Evolutionary conservation across 139 green algal genomes (phyloP).

Genomic region (Zygnema circumcarinatum): DNA sequence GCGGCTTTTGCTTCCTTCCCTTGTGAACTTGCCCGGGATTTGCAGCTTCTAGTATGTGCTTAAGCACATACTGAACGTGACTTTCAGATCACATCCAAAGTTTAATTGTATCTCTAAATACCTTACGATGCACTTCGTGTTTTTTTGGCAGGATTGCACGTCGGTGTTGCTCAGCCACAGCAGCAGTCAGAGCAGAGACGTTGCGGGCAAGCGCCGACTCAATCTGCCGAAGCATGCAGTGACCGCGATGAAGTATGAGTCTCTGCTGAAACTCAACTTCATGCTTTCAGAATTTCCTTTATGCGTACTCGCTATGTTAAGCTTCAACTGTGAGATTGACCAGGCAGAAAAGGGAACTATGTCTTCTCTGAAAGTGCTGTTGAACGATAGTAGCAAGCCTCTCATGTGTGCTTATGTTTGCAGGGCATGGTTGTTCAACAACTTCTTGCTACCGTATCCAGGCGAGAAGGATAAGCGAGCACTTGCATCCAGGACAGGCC

Average conservation of each 20-base stretch:
- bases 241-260: conserved; percentile 5
- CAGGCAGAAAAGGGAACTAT: not conserved
- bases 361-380: not conserved
- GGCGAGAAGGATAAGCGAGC: conserved; percentile 63
- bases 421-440: conserved; percentile 66
- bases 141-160: not conserved
- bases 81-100: too few species aligned
- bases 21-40: too few species aligned
- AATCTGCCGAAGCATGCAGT: conserved; percentile 34
- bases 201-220: not conserved
- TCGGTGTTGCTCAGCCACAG: not conserved
- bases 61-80: too few species aligned
- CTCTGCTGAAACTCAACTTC: not conserved
- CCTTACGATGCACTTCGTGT: too few species aligned
- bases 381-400: too few species aligned
- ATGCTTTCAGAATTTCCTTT: not conserved
- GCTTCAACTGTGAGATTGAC: not conserved
- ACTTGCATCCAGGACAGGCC: conserved; percentile 53
- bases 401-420: too few species aligned
- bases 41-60: too few species aligned
- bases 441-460: conserved; percentile 67
- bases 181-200: not conserved
- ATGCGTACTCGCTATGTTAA: not conserved
- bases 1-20: not conserved
- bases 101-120: too few species aligned